phyloP scores from a whole-genome alignment of 2,329 filamentous ascomycete genomes.

The Neonectria faginata region DNA sequence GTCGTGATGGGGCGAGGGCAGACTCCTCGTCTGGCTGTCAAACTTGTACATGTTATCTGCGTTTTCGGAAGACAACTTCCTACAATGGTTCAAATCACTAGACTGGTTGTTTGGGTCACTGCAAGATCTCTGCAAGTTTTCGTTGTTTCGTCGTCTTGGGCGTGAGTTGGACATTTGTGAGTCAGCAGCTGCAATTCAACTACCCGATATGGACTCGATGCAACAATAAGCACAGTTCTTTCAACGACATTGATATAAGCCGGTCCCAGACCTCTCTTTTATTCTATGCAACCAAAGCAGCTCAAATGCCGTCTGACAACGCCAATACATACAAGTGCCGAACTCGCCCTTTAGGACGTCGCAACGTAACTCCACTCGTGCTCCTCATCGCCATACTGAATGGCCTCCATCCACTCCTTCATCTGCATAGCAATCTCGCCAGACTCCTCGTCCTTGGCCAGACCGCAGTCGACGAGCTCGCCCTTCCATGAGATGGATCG shows the following conservation, averaged over 20 bases:
- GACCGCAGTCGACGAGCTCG: slow-evolving; percentile 82
- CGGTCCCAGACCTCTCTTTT: slow-evolving; percentile 20
- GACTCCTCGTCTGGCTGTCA: slow-evolving; percentile 33
- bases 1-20: slow-evolving; percentile 28
- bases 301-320: slow-evolving; percentile 19
- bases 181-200: slow-evolving; percentile 21
- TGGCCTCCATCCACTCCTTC: slow-evolving; percentile 96
- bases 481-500: slow-evolving; percentile 91
- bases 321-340: slow-evolving; percentile 16
- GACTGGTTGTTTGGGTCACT: slow-evolving; percentile 40
- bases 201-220: background rate
- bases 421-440: slow-evolving; percentile 87
- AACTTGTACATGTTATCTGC: slow-evolving; percentile 51
- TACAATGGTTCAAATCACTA: slow-evolving; percentile 49
- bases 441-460: slow-evolving; percentile 84
- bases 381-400: slow-evolving; percentile 94
- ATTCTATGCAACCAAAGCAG: slow-evolving; percentile 23
- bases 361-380: slow-evolving; percentile 85
- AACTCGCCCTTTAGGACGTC: slow-evolving; percentile 23
- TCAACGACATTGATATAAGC: slow-evolving; percentile 1
- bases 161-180: slow-evolving; percentile 15
- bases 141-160: background rate
- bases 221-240: slow-evolving; percentile 10
- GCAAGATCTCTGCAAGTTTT: slow-evolving; percentile 10
- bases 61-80: slow-evolving; percentile 46